phyloP scores from a whole-genome alignment of 2,329 filamentous ascomycete genomes.

The Aspergillus nomiae region DNA sequence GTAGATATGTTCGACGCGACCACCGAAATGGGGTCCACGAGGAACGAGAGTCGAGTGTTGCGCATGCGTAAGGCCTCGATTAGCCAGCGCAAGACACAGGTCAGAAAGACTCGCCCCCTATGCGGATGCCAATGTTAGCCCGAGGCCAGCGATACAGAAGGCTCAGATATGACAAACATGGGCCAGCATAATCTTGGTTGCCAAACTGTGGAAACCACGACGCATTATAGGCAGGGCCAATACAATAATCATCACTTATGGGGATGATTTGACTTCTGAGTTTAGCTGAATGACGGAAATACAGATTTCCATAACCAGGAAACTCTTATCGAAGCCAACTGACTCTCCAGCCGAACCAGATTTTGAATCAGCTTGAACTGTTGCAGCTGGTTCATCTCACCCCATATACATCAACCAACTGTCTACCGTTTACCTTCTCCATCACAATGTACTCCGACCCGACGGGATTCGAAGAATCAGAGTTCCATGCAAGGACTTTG shows the following conservation, averaged over 20 bases:
- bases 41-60: constrained; percentile 9
- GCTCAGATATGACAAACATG: constrained; percentile 4
- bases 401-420: too few species aligned
- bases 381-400: too few species aligned
- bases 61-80: constrained; percentile 13
- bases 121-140: background rate
- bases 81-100: constrained; percentile 12
- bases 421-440: constrained; percentile 31
- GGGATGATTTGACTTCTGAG: background rate
- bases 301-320: constrained; percentile 34
- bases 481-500: too few species aligned
- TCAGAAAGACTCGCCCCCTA: constrained; percentile 14
- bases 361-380: constrained; percentile 29
- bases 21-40: constrained; percentile 17
- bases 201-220: constrained; percentile 12
- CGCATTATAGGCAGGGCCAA: constrained; percentile 16
- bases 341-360: constrained; percentile 14
- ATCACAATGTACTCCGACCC: constrained; percentile 40
- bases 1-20: constrained; percentile 13
- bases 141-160: constrained; percentile 2
- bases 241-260: constrained; percentile 16
- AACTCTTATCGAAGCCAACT: constrained; percentile 28
- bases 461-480: constrained; percentile 10
- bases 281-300: constrained; percentile 17
- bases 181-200: constrained; percentile 13